Evolutionary conservation across 2,329 filamentous ascomycete species (phyloP), one percentile per base, ranked within the genome.

Genomic region (Exophiala oligosperma): DNA sequence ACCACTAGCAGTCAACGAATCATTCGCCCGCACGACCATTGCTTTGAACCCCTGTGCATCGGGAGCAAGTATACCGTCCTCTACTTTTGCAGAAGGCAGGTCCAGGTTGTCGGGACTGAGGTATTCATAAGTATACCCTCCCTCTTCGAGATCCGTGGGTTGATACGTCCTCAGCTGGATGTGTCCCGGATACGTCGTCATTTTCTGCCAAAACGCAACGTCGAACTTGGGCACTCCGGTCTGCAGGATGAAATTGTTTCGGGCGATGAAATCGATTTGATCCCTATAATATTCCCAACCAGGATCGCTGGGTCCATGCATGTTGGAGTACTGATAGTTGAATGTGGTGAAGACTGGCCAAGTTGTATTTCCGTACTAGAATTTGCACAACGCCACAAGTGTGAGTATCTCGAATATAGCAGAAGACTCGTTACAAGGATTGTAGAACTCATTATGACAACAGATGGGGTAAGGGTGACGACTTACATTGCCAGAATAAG

Each of bases 341-440:
- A 81, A 81, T 0, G 77, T 70, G 0, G 74, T 75, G 52, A 73
- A 79, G 0, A 75, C 76, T 0, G 79, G 79, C 79, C 79, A 82
- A 0, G 79, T 80, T 0, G 79, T 81, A 49, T 76, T 73, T 0
- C 66, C 65, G 53, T 80, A 81, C 43, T 46, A 23, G 43, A 4
- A 14, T 7, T 14, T 14, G 35, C 14, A 17, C 17, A 17, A 17
- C 17, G 17, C 17, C 17, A 17, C 17, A 17, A 17, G 17, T 17
- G 17, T 17, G 17, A 17, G 17, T 17, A 17, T 17, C 17, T 17
- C 17, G 17, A 17, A 17, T 17, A 17, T 17, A 17, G 17, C 17
- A 17, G 17, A 17, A 17, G 17, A 17, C 17, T 17, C 17, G 17
- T 17, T 17, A 17, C 17, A 17, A 17, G 17, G 17, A 17, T 17